These are phyloP conservation scores for Kodamaea derodonti DNA, from an alignment of 1,139 yeast species.

Conservation along the genomic window DNA sequence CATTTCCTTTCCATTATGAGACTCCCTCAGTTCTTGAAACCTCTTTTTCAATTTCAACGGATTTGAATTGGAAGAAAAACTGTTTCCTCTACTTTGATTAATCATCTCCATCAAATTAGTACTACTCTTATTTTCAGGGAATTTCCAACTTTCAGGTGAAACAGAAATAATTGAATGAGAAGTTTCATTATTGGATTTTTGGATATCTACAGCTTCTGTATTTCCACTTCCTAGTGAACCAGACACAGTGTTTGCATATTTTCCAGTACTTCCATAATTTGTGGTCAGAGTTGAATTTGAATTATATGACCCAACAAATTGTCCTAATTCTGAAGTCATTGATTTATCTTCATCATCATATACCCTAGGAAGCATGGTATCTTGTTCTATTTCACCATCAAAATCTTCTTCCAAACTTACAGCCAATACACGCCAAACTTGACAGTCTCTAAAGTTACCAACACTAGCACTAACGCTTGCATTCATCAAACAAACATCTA, in stretches of 20 bases:
- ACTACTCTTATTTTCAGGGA: slow-evolving; percentile 8
- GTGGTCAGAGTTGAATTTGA: slow-evolving; percentile 44
- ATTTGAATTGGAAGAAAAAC: slow-evolving; percentile 10
- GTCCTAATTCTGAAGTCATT: slow-evolving; percentile 39
- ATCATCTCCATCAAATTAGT: slow-evolving; percentile 24
- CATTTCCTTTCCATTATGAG: background rate
- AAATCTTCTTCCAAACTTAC: slow-evolving; percentile 50
- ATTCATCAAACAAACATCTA: slow-evolving; percentile 57
- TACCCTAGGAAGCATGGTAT: background rate
- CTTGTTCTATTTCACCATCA: background rate
- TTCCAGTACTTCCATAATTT: slow-evolving; percentile 27
- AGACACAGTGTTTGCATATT: background rate
- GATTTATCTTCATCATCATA: slow-evolving; percentile 25
- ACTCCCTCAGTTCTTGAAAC: background rate
- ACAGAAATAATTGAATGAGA: background rate
- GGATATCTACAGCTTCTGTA: background rate
- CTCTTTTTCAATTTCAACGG: slow-evolving; percentile 1
- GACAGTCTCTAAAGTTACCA: slow-evolving; percentile 54
- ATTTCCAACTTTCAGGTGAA: slow-evolving; percentile 1
- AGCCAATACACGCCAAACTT: slow-evolving; percentile 66
- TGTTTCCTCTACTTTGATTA: slow-evolving; percentile 20
- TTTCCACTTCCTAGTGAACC: slow-evolving; percentile 2
- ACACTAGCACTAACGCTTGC: slow-evolving; percentile 56
- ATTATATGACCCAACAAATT: slow-evolving; percentile 42
- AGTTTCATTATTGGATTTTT: too few species aligned